Evolutionary conservation across 768 basidiomycete species (phyloP).

Genomic region (Pleurotus tuoliensis): DNA sequence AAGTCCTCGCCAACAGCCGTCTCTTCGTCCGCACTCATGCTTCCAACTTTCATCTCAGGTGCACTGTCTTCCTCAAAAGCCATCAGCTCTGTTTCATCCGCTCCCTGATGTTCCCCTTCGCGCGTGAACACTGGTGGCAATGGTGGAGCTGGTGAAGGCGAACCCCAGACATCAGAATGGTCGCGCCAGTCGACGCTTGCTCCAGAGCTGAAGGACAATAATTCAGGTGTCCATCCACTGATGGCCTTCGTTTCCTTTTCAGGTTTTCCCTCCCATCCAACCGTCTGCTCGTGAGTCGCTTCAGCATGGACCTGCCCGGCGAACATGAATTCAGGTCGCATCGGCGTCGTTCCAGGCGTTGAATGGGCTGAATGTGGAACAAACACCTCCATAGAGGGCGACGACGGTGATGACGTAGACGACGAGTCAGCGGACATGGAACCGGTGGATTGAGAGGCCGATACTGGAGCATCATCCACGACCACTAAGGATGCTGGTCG

Average conservation of each 20-base stretch:
- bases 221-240: neutral
- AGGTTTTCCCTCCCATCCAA: neutral
- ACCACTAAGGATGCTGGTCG: neutral
- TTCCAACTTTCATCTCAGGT: too few species aligned
- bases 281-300: neutral
- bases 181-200: neutral
- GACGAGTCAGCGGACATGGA: neutral
- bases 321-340: slow-evolving; percentile 1
- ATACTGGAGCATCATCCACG: neutral
- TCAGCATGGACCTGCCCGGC: neutral
- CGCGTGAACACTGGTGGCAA: neutral
- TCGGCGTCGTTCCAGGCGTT: slow-evolving; percentile 3
- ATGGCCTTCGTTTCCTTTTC: neutral
- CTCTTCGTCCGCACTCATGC: neutral
- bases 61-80: too few species aligned
- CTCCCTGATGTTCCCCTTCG: neutral
- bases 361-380: neutral
- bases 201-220: neutral
- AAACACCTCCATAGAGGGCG: slow-evolving; percentile 1
- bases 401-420: neutral
- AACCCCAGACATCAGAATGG: slow-evolving; percentile 4
- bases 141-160: neutral
- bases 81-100: too few species aligned
- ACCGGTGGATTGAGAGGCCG: neutral
- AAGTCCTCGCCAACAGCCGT: neutral